Evolutionary conservation across 805 yeast species (phyloP).

Genomic region (Wickerhamomyces rabaulensis): DNA sequence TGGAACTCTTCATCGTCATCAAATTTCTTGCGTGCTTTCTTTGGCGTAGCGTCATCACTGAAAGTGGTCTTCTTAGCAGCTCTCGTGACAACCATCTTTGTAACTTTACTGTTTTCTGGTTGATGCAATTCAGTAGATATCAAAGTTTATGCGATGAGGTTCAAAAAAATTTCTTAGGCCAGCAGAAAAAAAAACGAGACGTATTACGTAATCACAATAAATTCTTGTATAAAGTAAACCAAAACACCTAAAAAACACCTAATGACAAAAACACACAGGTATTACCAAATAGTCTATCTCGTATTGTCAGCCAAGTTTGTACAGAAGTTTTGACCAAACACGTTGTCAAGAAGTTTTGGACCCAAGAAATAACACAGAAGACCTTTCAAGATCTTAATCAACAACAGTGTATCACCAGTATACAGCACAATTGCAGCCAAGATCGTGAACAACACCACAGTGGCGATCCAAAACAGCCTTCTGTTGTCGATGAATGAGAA

Average conservation of each 20-base stretch:
- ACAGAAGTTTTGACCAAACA: conserved; percentile 19
- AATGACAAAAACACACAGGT: not conserved
- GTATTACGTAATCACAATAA: not conserved
- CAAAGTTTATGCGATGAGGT: not conserved
- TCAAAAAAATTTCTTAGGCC: not conserved
- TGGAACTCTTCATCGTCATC: conserved; percentile 15
- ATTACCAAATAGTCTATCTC: not conserved
- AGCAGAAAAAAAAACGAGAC: conserved; percentile 1
- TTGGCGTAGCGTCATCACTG: not conserved
- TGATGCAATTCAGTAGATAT: not conserved
- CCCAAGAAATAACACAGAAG: conserved; percentile 19
- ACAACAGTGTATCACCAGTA: conserved; percentile 16
- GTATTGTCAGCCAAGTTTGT: conserved; percentile 3
- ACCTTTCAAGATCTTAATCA: conserved; percentile 14
- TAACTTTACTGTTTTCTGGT: not conserved
- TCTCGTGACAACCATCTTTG: not conserved
- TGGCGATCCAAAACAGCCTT: conserved; percentile 1
- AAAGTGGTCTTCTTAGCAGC: not conserved
- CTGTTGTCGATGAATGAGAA: conserved; percentile 3
- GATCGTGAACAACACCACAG: not conserved
- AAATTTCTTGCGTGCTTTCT: conserved; percentile 13
- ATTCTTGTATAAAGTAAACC: no score
- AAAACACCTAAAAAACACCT: not conserved
- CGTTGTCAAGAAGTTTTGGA: not conserved
- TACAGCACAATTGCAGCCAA: conserved; percentile 6